These are phyloP conservation scores for Mrakia blollopis DNA, from an alignment of 768 basidiomycete genomes.

Conservation along the genomic window DNA sequence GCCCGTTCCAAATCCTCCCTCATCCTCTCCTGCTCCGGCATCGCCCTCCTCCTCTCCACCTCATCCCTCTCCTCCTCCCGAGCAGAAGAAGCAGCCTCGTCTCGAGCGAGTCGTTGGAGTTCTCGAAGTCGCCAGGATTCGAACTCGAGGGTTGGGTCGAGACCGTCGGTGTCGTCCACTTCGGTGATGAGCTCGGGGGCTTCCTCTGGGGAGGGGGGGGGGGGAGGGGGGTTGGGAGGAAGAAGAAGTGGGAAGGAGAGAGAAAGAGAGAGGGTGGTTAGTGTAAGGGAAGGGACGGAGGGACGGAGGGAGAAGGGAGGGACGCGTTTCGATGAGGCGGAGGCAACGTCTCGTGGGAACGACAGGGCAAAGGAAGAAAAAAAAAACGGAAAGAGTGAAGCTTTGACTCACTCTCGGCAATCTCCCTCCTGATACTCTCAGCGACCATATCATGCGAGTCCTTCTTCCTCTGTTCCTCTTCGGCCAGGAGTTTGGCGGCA, in stretches of 20 bases:
- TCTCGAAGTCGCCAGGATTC: constrained; percentile 95
- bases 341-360: not conserved
- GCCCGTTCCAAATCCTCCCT: constrained; percentile 77
- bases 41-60: constrained; percentile 78
- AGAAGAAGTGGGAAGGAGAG: not conserved
- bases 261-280: not conserved
- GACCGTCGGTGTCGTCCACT: constrained; percentile 89
- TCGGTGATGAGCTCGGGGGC: constrained; percentile 77
- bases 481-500: constrained; percentile 61
- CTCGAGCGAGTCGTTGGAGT: constrained; percentile 83
- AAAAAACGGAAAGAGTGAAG: not conserved
- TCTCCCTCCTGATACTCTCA: constrained; percentile 83
- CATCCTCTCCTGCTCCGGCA: constrained; percentile 88
- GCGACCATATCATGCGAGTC: constrained; percentile 90
- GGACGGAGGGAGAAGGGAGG: not conserved
- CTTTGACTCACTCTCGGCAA: constrained; percentile 86
- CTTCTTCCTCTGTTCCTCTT: constrained; percentile 74
- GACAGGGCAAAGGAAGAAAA: not conserved
- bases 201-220: constrained; percentile 85
- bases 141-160: constrained; percentile 84
- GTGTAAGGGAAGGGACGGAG: not conserved
- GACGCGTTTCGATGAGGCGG: not conserved
- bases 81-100: constrained; percentile 79
- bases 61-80: constrained; percentile 84
- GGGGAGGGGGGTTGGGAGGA: not conserved